phyloP scores from a whole-genome alignment of 768 basidiomycete species.

The Podaxis mareebaensis region DNA sequence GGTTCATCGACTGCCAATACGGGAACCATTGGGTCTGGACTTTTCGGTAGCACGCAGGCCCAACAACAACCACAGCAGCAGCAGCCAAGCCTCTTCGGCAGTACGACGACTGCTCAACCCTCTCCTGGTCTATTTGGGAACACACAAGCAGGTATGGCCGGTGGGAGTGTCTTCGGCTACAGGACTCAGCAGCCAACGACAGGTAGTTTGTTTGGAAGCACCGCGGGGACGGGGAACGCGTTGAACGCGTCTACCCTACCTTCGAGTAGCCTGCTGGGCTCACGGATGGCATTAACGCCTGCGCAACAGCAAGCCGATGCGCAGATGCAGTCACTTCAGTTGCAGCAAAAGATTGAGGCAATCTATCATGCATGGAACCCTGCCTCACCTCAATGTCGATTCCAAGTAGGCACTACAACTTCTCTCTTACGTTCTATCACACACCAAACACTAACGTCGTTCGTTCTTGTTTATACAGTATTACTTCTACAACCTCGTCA shows the following conservation, averaged over 20 bases:
- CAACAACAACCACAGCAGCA: constrained; percentile 15
- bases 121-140: constrained; percentile 22
- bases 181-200: constrained; percentile 25
- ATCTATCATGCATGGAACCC: constrained; percentile 76
- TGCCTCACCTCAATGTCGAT: constrained; percentile 65
- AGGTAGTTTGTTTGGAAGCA: constrained; percentile 24
- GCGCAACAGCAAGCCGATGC: constrained; percentile 57
- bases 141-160: constrained; percentile 15
- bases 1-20: constrained; percentile 24
- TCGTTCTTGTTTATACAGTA: constrained; percentile 42
- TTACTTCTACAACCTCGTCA: constrained; percentile 83
- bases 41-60: constrained; percentile 18
- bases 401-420: constrained; percentile 58
- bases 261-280: constrained; percentile 35
- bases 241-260: constrained; percentile 33
- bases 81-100: constrained; percentile 28
- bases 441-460: not conserved
- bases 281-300: constrained; percentile 35
- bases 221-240: constrained; percentile 24
- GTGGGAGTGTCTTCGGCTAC: constrained; percentile 20
- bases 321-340: constrained; percentile 53
- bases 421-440: not conserved
- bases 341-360: constrained; percentile 60
- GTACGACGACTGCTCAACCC: constrained; percentile 28
- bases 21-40: constrained; percentile 18